These are phyloP conservation scores for Tolypocladium amazonense DNA, from an alignment of 2,329 filamentous ascomycete species.

Conservation along the genomic window DNA sequence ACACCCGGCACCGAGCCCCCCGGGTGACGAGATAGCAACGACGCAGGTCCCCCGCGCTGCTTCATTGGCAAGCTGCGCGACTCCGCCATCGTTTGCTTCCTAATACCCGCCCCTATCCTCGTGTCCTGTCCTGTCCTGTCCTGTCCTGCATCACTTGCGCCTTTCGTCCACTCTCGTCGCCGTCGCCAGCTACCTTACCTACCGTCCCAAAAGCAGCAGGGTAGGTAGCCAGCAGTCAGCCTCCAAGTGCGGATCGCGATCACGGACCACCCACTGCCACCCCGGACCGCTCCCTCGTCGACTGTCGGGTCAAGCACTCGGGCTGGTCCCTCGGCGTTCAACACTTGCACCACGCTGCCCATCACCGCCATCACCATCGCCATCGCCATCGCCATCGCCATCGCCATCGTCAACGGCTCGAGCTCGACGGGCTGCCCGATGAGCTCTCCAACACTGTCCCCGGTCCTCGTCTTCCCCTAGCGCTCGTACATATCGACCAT, in stretches of 20 bases:
- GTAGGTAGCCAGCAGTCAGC: not conserved
- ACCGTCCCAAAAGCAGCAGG: too few species aligned
- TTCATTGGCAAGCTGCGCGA: not conserved
- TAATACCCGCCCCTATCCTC: not conserved
- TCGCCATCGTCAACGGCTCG: not conserved
- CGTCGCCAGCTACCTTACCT: not conserved
- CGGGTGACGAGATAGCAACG: not conserved
- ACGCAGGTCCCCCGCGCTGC: not conserved
- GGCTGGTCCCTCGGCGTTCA: not conserved
- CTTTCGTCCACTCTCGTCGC: not conserved
- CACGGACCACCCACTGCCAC: not conserved
- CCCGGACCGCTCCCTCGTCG: not conserved
- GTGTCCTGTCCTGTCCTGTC: not conserved
- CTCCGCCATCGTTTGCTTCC: not conserved
- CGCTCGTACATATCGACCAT: slow-evolving; percentile 1
- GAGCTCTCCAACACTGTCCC: not conserved
- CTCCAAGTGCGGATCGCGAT: not conserved
- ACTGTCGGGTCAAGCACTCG: not conserved
- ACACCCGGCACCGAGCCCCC: not conserved
- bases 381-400: not conserved
- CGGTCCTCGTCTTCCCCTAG: not conserved
- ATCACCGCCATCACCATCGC: too few species aligned
- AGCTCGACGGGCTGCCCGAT: not conserved
- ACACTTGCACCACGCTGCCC: not conserved
- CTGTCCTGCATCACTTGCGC: not conserved